Evolutionary conservation across 225 moss, liverwort and hornwort species (phyloP).

Genomic region (Pleurozium schreberi): DNA sequence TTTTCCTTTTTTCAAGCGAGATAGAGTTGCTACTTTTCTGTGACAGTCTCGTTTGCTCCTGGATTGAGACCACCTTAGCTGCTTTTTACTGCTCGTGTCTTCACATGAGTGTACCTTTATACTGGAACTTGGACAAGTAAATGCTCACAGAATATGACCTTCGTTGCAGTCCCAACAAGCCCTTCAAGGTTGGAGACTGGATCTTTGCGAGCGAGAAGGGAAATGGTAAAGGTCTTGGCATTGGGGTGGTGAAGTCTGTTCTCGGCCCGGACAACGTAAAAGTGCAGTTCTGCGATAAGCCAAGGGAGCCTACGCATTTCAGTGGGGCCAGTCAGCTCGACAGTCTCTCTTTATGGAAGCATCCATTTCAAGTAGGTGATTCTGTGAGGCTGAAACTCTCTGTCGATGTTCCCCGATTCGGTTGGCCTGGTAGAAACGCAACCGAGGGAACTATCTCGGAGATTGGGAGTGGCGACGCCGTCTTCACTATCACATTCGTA

Average conservation of each 20-base stretch:
- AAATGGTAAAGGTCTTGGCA: slow-evolving; percentile 32
- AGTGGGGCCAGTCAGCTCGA: slow-evolving; percentile 56
- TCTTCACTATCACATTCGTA: slow-evolving; percentile 50
- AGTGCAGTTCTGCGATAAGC: slow-evolving; percentile 80
- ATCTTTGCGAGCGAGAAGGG: slow-evolving; percentile 59
- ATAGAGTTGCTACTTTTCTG: background rate
- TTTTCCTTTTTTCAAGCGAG: background rate
- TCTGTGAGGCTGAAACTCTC: slow-evolving; percentile 53
- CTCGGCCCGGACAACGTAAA: slow-evolving; percentile 59
- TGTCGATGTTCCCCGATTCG: slow-evolving; percentile 65
- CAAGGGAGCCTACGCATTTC: slow-evolving; percentile 63
- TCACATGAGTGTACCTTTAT: background rate
- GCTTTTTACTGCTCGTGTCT: background rate
- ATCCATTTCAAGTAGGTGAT: slow-evolving; percentile 72
- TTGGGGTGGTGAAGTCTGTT: slow-evolving; percentile 84
- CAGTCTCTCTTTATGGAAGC: slow-evolving; percentile 47
- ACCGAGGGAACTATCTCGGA: slow-evolving; percentile 63
- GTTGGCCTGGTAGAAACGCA: slow-evolving; percentile 62
- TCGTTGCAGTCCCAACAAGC: slow-evolving; percentile 61
- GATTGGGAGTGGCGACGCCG: slow-evolving; percentile 57
- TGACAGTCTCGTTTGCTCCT: background rate
- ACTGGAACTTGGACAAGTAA: background rate
- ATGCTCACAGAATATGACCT: background rate
- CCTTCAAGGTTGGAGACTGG: slow-evolving; percentile 90
- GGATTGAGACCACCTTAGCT: background rate